Percentiles rank a stretch among this genome's conserved stretches.
phyloP scores from a whole-genome alignment of 2,329 filamentous ascomycete species.

The Capronia coronata region DNA sequence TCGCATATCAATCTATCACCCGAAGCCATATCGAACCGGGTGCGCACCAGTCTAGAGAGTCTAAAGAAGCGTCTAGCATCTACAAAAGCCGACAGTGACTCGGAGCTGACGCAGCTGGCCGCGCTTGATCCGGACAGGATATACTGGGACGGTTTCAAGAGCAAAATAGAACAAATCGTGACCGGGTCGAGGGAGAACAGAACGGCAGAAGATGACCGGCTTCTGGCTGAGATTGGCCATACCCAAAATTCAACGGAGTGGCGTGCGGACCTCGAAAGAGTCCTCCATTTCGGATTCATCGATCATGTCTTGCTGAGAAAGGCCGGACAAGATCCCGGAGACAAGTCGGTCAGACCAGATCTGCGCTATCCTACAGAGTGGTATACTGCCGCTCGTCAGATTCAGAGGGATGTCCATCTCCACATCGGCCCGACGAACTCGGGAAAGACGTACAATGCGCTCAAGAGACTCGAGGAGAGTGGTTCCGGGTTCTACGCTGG shows the following conservation, averaged over 20 bases:
- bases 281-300: slow-evolving; percentile 25
- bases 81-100: slow-evolving; percentile 10
- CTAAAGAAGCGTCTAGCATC: slow-evolving; percentile 13
- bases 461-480: slow-evolving; percentile 73
- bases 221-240: slow-evolving; percentile 13
- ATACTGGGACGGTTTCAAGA: slow-evolving; percentile 14
- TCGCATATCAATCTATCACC: neutral
- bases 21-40: slow-evolving; percentile 3
- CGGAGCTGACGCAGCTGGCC: slow-evolving; percentile 10
- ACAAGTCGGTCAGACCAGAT: slow-evolving; percentile 11
- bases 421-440: slow-evolving; percentile 97
- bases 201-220: slow-evolving; percentile 5
- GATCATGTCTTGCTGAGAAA: slow-evolving; percentile 20
- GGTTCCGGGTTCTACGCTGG: slow-evolving; percentile 81
- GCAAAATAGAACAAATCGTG: slow-evolving; percentile 6
- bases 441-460: slow-evolving; percentile 91
- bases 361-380: slow-evolving; percentile 85
- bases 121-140: slow-evolving; percentile 18
- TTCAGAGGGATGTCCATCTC: slow-evolving; percentile 78
- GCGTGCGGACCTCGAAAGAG: slow-evolving; percentile 14
- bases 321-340: slow-evolving; percentile 3
- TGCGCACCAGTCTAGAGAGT: slow-evolving; percentile 3
- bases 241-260: slow-evolving; percentile 3
- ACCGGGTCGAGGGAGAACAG: neutral
- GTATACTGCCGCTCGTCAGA: slow-evolving; percentile 74